phyloP scores from a whole-genome alignment of 1,284 basidiomycete species.

The Ganoderma lingzhi region DNA sequence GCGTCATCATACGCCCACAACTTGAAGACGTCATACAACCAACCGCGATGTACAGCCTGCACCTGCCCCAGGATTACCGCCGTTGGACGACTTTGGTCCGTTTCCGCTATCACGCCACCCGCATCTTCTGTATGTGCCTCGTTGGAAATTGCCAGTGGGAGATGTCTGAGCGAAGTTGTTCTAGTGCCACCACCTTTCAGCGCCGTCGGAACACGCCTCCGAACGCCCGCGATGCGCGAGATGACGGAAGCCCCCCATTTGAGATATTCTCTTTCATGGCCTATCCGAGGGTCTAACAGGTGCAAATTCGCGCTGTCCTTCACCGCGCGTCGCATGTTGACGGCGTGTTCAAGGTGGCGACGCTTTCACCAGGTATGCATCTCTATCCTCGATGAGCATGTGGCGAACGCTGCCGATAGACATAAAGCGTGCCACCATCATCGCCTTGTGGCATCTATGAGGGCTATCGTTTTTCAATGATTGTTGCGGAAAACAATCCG shows the following conservation, averaged over 20 bases:
- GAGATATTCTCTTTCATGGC: background rate
- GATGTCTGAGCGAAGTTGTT: background rate
- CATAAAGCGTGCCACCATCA: too few relatives aligned
- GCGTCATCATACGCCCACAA: background rate
- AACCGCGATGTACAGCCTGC: background rate
- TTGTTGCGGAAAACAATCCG: too few relatives aligned
- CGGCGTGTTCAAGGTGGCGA: too few relatives aligned
- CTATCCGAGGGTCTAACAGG: background rate
- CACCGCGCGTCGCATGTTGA: background rate
- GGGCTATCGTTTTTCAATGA: too few relatives aligned
- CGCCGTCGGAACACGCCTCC: background rate
- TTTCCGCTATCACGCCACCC: background rate
- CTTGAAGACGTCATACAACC: background rate
- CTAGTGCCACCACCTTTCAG: background rate
- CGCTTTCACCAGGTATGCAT: too few relatives aligned
- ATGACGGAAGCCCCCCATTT: background rate
- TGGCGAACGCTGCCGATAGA: too few relatives aligned
- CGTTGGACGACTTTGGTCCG: background rate
- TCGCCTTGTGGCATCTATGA: too few relatives aligned
- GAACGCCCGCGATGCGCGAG: background rate
- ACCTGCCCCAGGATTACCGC: background rate
- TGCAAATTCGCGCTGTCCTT: background rate
- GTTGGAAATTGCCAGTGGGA: background rate
- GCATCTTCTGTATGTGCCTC: background rate
- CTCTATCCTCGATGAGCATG: slow-evolving; percentile 10